phyloP scores from a whole-genome alignment of 768 basidiomycete genomes.

The Collybia sp. region DNA sequence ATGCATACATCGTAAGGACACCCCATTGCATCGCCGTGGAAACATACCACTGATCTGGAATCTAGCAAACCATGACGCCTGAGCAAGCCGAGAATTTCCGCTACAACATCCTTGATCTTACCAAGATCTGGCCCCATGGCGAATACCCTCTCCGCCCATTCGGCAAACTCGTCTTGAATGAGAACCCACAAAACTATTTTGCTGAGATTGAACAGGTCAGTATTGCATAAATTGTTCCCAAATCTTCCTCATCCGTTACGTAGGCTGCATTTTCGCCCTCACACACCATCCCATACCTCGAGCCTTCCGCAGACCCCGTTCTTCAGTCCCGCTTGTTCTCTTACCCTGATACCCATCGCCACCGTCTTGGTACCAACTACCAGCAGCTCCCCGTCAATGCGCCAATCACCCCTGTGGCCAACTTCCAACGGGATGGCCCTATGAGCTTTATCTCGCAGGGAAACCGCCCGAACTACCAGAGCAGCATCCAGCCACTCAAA shows the following conservation, averaged over 20 bases:
- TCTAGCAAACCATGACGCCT: constrained; percentile 87
- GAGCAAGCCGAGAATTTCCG: constrained; percentile 88
- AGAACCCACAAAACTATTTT: constrained; percentile 85
- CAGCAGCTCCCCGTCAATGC: constrained; percentile 87
- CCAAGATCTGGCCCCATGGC: constrained; percentile 87
- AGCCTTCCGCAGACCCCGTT: constrained; percentile 88
- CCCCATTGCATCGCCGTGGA: not conserved
- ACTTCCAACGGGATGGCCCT: constrained; percentile 90
- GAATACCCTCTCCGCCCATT: constrained; percentile 86
- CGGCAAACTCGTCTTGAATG: constrained; percentile 79
- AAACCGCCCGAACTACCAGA: constrained; percentile 82
- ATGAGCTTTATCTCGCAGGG: constrained; percentile 76
- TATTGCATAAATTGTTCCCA: constrained; percentile 14
- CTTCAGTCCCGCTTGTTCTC: constrained; percentile 94
- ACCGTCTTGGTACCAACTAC: constrained; percentile 79
- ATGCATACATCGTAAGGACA: constrained; percentile 69
- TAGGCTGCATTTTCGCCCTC: constrained; percentile 84
- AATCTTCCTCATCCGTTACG: constrained; percentile 16
- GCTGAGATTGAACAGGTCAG: constrained; percentile 90
- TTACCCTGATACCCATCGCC: constrained; percentile 86
- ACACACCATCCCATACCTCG: constrained; percentile 83
- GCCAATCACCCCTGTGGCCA: constrained; percentile 65
- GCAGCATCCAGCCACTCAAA: constrained; percentile 66
- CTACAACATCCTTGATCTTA: constrained; percentile 88
- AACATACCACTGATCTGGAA: not conserved